phyloP scores from a whole-genome alignment of 371 early-diverging fungal species.

The Quaeritorhiza haematococci region DNA sequence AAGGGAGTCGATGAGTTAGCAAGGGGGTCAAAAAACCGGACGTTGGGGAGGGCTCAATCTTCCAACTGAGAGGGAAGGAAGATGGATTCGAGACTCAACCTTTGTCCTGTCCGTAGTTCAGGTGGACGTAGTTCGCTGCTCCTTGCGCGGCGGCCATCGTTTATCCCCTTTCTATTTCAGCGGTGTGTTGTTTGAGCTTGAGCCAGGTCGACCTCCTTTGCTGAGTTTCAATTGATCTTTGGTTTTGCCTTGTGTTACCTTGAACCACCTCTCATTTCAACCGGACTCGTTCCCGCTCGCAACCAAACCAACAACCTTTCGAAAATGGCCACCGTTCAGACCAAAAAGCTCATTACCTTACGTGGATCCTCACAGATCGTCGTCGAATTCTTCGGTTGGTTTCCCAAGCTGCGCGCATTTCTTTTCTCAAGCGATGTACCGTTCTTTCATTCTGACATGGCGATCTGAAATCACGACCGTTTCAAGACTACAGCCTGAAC shows the following conservation, averaged over 20 bases:
- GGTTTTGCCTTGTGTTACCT: background rate
- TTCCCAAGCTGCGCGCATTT: background rate
- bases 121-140: background rate
- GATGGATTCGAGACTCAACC: background rate
- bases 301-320: background rate
- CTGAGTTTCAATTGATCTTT: background rate
- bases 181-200: constrained; percentile 1
- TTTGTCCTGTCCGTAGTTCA: background rate
- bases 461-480: no score
- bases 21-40: no score
- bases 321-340: constrained; percentile 29
- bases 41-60: background rate
- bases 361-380: constrained; percentile 73
- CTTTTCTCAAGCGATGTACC: no score
- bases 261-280: background rate
- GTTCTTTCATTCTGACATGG: no score
- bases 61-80: background rate
- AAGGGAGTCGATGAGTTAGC: no score
- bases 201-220: background rate
- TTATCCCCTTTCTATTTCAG: background rate
- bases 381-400: constrained; percentile 76
- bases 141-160: background rate
- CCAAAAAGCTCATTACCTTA: constrained; percentile 57
- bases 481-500: constrained; percentile 67
- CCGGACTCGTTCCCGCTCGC: background rate